These are phyloP conservation scores for Mallotus repandus DNA, from an alignment of 441 rosid species.

Conservation along the genomic window DNA sequence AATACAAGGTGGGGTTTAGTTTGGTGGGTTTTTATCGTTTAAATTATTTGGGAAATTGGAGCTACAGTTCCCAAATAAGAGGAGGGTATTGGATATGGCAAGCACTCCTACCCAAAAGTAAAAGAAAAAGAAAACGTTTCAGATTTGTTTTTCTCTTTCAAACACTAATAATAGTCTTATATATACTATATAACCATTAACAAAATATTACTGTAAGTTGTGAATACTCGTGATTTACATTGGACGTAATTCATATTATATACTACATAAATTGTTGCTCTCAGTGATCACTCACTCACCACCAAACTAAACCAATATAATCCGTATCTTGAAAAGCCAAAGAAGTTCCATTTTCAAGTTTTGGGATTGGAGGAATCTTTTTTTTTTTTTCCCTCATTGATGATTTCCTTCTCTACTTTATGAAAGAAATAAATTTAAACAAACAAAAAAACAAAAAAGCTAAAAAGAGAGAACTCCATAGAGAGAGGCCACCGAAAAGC, in stretches of 20 bases:
- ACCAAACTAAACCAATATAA: conserved; percentile 11
- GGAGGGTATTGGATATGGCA: conserved; percentile 28
- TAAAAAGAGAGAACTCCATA: conserved; percentile 26
- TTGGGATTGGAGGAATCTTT: conserved; percentile 58
- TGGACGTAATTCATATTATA: too few relatives aligned
- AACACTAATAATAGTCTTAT: too few relatives aligned
- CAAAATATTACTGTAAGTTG: too few relatives aligned
- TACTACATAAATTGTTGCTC: neutral
- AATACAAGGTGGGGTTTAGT: conserved; percentile 29
- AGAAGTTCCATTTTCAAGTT: conserved; percentile 44
- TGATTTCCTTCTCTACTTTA: conserved; percentile 20
- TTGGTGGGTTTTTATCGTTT: conserved; percentile 11
- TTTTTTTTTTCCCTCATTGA: conserved; percentile 14
- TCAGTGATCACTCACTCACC: conserved; percentile 1
- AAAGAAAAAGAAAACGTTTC: neutral
- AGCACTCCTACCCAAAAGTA: conserved; percentile 14
- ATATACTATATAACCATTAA: too few relatives aligned
- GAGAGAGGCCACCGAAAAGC: conserved; percentile 92
- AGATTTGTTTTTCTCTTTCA: too few relatives aligned
- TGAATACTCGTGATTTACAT: too few relatives aligned
- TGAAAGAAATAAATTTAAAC: conserved; percentile 17
- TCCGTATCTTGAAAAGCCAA: conserved; percentile 42
- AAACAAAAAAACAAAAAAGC: conserved; percentile 4
- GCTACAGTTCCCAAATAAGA: conserved; percentile 47
- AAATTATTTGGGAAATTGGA: conserved; percentile 32